A percentile compares a stretch with the other conserved stretches of the same genome.
Evolutionary conservation across 441 rosid species (phyloP).

Genomic region (Erysimum cheiri): DNA sequence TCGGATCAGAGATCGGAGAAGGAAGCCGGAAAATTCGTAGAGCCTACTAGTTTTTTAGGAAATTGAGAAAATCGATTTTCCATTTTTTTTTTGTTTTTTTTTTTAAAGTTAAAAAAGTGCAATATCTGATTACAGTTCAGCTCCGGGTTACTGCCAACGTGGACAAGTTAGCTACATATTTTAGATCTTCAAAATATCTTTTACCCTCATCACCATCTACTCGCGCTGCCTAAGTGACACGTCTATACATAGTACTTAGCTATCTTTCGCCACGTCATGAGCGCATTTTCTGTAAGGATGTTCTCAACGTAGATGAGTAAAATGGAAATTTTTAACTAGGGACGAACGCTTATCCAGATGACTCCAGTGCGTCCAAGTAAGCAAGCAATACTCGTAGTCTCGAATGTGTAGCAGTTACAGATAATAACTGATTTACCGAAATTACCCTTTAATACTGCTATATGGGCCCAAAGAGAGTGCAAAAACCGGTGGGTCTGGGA

Average conservation of each 20-base stretch:
- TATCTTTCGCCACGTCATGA: slow-evolving; percentile 5
- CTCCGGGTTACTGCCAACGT: slow-evolving; percentile 57
- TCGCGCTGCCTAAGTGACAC: slow-evolving; percentile 20
- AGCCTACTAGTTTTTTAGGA: slow-evolving; percentile 7
- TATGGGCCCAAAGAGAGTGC: slow-evolving; percentile 2
- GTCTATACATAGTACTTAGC: background rate
- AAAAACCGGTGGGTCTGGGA: slow-evolving; percentile 12
- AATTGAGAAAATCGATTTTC: slow-evolving; percentile 2
- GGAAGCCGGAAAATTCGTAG: slow-evolving; percentile 11
- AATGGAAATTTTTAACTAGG: too few species aligned
- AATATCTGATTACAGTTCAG: slow-evolving; percentile 37
- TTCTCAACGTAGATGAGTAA: too few species aligned
- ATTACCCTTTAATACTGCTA: background rate
- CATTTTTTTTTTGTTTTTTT: background rate
- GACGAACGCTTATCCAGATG: too few species aligned
- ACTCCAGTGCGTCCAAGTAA: slow-evolving; percentile 7
- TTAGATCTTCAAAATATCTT: slow-evolving; percentile 58
- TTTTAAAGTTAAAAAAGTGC: slow-evolving; percentile 49
- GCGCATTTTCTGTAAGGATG: too few species aligned
- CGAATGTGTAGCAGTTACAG: too few species aligned
- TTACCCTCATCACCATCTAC: background rate
- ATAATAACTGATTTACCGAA: too few species aligned
- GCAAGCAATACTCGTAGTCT: too few species aligned
- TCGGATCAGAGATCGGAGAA: slow-evolving; percentile 39
- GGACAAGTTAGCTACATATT: slow-evolving; percentile 76